phyloP scores from a whole-genome alignment of 352 stramenopile species.

The Albugo laibachii region DNA sequence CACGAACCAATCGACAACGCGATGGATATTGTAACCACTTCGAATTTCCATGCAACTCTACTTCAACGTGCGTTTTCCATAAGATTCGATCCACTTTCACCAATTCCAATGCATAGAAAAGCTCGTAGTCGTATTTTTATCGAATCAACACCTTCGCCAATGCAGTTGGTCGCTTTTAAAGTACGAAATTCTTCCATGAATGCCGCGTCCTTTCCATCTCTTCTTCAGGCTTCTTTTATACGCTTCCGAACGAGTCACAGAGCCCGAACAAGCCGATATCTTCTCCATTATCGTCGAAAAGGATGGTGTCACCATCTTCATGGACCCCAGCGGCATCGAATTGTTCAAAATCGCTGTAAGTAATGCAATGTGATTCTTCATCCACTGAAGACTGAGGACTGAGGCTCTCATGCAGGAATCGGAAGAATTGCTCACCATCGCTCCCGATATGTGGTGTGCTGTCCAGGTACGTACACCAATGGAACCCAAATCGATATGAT shows the following conservation, averaged over 20 bases:
- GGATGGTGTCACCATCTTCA: constrained; percentile 61
- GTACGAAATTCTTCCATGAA: constrained; percentile 14
- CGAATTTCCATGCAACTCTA: constrained; percentile 77
- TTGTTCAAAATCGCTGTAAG: constrained; percentile 60
- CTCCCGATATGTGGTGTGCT: constrained; percentile 51
- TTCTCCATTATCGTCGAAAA: constrained; percentile 67
- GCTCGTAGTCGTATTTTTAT: constrained; percentile 64
- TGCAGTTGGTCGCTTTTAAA: constrained; percentile 72
- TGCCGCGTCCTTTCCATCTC: not conserved
- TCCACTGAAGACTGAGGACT: not conserved
- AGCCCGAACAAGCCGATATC: constrained; percentile 58
- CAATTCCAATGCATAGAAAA: constrained; percentile 20
- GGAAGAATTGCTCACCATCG: constrained; percentile 37
- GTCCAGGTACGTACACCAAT: constrained; percentile 25
- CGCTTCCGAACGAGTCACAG: constrained; percentile 13
- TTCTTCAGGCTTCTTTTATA: constrained; percentile 50
- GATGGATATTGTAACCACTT: constrained; percentile 78
- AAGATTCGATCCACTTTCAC: not conserved
- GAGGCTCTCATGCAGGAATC: constrained; percentile 19
- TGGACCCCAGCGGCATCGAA: constrained; percentile 61
- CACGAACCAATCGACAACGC: too few relatives aligned
- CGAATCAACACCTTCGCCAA: constrained; percentile 34
- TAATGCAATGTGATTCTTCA: not conserved
- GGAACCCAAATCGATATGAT: too few relatives aligned
- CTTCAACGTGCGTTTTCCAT: constrained; percentile 25